Evolutionary conservation across 306 rosid genomes (phyloP).

Genomic region (Hippophae rhamnoides): DNA sequence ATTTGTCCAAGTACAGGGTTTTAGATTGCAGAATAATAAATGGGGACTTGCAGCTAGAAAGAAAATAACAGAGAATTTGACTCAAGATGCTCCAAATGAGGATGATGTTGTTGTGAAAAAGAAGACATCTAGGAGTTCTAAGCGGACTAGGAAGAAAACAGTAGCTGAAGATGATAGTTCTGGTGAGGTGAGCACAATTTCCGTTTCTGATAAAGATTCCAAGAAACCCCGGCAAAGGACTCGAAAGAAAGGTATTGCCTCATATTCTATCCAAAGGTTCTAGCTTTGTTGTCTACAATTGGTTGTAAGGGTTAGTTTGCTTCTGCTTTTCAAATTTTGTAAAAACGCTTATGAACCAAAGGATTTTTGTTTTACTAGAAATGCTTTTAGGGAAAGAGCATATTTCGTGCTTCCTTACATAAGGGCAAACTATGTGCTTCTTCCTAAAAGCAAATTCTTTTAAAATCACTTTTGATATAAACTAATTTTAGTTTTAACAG

Average conservation of each 20-base stretch:
- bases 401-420: too few species aligned
- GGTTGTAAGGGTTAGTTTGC: not conserved
- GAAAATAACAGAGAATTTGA: constrained; percentile 39
- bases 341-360: too few species aligned
- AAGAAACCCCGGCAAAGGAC: constrained; percentile 45
- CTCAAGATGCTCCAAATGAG: constrained; percentile 30
- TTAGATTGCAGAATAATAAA: constrained; percentile 33
- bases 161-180: constrained; percentile 24
- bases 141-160: constrained; percentile 44
- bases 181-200: constrained; percentile 29
- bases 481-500: too few species aligned
- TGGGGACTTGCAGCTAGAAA: constrained; percentile 54
- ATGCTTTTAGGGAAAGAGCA: too few species aligned
- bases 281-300: not conserved
- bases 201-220: constrained; percentile 32
- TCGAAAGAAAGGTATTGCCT: constrained; percentile 43
- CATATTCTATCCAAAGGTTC: constrained; percentile 4
- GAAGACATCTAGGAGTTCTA: constrained; percentile 45
- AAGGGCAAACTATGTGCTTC: too few species aligned
- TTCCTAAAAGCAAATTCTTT: too few species aligned
- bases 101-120: constrained; percentile 46
- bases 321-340: too few species aligned
- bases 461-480: too few species aligned
- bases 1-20: constrained; percentile 36
- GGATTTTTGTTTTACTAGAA: too few species aligned